These are phyloP conservation scores for Annona squamosa DNA, from an alignment of 164 flowering plant genomes.

Conservation along the genomic window DNA sequence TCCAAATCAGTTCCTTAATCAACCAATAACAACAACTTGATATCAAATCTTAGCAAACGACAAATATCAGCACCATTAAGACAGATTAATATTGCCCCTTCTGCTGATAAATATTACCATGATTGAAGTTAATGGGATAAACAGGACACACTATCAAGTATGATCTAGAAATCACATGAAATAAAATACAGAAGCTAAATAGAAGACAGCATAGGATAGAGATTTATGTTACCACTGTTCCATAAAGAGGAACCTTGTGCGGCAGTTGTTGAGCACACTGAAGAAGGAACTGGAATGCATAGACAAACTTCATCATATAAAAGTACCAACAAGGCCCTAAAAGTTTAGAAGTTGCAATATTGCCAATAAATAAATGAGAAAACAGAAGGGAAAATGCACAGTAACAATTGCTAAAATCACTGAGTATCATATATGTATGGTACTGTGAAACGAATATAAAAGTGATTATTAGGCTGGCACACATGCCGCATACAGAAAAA, in stretches of 20 bases:
- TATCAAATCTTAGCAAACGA: background rate
- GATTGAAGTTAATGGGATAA: background rate
- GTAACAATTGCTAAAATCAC: too few species aligned
- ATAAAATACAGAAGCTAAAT: background rate
- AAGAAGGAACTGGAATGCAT: conserved; percentile 57
- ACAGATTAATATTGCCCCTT: background rate
- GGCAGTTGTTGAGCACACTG: conserved; percentile 91
- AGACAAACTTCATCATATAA: background rate
- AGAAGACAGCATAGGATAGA: background rate
- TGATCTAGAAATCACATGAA: background rate
- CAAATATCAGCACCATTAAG: background rate
- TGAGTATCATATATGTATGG: too few species aligned
- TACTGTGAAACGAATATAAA: too few species aligned
- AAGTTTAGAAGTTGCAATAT: too few species aligned
- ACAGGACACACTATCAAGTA: background rate
- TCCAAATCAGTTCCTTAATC: background rate
- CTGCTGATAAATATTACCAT: background rate
- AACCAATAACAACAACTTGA: too few species aligned
- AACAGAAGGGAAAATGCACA: too few species aligned
- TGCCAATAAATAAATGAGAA: too few species aligned
- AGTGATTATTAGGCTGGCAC: too few species aligned
- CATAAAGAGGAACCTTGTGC: conserved; percentile 90
- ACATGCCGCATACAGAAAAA: too few species aligned
- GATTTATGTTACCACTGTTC: conserved; percentile 59
- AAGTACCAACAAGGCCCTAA: background rate